Conservation (phyloP, 768 basidiomycete species). For the Coprinellus micaceus region DNA sequence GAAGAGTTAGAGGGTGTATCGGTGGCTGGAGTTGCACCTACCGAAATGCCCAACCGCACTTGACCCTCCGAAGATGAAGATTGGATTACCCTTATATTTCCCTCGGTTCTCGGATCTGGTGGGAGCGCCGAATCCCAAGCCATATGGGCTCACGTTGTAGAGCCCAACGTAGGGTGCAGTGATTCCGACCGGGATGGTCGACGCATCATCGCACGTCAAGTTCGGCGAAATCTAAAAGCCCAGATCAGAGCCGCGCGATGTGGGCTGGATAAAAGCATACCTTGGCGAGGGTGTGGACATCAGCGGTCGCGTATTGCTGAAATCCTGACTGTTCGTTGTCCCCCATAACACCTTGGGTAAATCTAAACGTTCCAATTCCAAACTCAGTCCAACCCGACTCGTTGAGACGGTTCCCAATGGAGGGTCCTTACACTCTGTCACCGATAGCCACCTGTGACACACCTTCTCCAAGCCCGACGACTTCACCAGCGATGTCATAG, state of each 20-base stretch:
- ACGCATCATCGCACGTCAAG: conserved; percentile 45
- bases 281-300: conserved; percentile 34
- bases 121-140: conserved; percentile 38
- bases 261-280: conserved; percentile 45
- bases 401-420: too few species aligned
- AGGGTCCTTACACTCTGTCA: conserved; percentile 45
- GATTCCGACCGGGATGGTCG: conserved; percentile 47
- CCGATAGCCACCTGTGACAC: conserved; percentile 49
- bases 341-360: conserved; percentile 33
- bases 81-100: conserved; percentile 40
- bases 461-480: conserved; percentile 52
- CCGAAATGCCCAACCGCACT: conserved; percentile 30
- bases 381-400: too few species aligned
- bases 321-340: conserved; percentile 34
- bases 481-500: conserved; percentile 44
- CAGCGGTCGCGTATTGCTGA: conserved; percentile 38
- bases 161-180: conserved; percentile 49
- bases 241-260: conserved; percentile 45
- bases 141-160: conserved; percentile 35
- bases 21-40: conserved; percentile 3
- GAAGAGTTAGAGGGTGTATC: conserved; percentile 27
- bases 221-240: conserved; percentile 40
- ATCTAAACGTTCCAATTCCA: conserved; percentile 35
- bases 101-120: conserved; percentile 33
- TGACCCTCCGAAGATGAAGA: conserved; percentile 29